Base-by-base conservation (phyloP, 306 rosid species). In the Trifolium subterraneum region DNA sequence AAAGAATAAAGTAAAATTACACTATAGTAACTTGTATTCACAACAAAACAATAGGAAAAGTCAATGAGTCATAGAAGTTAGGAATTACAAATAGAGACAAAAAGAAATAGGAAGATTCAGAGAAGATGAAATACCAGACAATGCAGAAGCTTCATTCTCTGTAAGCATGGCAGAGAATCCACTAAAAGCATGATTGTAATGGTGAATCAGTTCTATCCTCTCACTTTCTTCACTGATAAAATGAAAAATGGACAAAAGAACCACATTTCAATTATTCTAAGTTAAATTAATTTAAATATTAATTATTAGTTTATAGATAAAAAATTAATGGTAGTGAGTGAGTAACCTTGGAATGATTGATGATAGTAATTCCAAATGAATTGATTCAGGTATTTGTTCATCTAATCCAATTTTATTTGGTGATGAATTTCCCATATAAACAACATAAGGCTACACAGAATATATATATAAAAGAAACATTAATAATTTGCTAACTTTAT, bases 141-240 rank as follows among this genome's bases (percentile, higher is more conserved):
- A 75, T 47, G 81, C 62, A 47, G 97, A 88, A 83, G 98, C 98
- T 86, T 94, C 96, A 76, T 18, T 66, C 59, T 84, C 85, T 56
- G 97, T 94, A 56, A 94, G 90, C 95, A 91, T 81, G 70, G 98
- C 96, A 44, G 95, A 94, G 81, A 94, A 94, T 9, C 98, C 98
- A 82, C 82, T 88, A 35, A 94, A 83, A 74, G 97, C 96, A 87
- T 94, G 90, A 52, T 61, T 76, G 62, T 83, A 94, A 61, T 84
- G 91, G 79, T 94, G 97, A 60, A 84, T 81, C 29, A 90, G 64
- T 70, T 73, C 55, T 66, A 81, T 31, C 48, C 91, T 87, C 75
- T 85, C 92, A 70, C 68, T 89, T 79, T 90, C 92, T 77, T 74
- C 68, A 47, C 98, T 91, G 83, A 12, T 3, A 73, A 84, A 69